Evolutionary conservation across 148 eudicot genomes (phyloP).

Genomic region (Rhododendron molle): DNA sequence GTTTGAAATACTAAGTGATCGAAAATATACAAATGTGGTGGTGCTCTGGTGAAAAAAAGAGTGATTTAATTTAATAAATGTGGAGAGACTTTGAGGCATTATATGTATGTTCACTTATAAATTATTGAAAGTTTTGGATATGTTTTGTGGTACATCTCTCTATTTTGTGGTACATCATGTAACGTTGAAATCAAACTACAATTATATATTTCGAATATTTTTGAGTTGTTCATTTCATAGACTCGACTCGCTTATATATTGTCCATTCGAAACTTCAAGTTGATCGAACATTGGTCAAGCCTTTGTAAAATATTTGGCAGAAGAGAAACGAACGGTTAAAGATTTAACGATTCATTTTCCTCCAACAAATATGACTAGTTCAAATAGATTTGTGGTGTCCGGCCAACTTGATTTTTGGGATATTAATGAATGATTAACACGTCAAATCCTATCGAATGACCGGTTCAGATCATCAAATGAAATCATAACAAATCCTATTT

Average conservation of each 20-base stretch:
- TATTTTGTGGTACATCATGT: too few relatives aligned
- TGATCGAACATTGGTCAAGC: too few relatives aligned
- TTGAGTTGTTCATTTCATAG: too few relatives aligned
- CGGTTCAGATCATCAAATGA: not conserved
- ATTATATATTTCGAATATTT: too few relatives aligned
- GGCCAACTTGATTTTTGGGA: not conserved
- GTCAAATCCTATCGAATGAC: not conserved
- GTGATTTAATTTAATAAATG: not conserved
- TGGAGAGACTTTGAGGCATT: not conserved
- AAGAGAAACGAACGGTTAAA: too few relatives aligned
- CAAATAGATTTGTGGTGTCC: not conserved
- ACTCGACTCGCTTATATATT: too few relatives aligned
- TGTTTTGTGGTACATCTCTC: too few relatives aligned
- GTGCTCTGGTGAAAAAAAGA: not conserved
- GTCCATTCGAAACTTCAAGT: too few relatives aligned
- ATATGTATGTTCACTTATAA: not conserved
- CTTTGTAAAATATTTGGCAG: too few relatives aligned
- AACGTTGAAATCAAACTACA: too few relatives aligned
- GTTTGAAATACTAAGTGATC: conserved; percentile 19
- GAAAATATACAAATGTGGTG: not conserved
- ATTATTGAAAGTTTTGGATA: not conserved
- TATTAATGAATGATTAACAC: not conserved
- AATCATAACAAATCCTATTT: not conserved
- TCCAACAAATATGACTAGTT: not conserved
- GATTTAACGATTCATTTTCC: too few relatives aligned